These are phyloP conservation scores for Glaciozyma martinii DNA, from an alignment of 768 basidiomycete species.

Conservation along the genomic window DNA sequence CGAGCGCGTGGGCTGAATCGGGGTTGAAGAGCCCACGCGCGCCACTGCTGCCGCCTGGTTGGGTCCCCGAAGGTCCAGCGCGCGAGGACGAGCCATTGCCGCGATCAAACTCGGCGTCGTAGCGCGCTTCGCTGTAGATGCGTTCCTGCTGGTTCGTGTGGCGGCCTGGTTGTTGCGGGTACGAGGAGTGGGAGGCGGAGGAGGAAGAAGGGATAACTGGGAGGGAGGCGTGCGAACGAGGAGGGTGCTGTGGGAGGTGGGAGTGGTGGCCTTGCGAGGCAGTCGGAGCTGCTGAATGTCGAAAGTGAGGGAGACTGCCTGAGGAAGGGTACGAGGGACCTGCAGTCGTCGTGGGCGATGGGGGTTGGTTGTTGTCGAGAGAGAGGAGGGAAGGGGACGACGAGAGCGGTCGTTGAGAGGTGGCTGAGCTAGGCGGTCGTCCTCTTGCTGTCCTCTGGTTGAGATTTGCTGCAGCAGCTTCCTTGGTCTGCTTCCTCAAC, in stretches of 20 bases:
- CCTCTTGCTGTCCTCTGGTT: neutral
- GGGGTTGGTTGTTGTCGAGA: neutral
- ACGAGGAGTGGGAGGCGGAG: neutral
- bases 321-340: neutral
- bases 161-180: neutral
- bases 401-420: neutral
- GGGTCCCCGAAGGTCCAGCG: neutral
- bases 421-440: neutral
- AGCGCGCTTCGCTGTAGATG: conserved; percentile 1
- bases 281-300: neutral
- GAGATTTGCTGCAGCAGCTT: no score
- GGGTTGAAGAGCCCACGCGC: conserved; percentile 11
- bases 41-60: neutral
- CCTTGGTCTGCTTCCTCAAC: no score
- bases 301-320: neutral
- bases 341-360: neutral
- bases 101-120: conserved; percentile 31
- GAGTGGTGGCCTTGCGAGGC: neutral
- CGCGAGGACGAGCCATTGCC: neutral
- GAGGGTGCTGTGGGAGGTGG: neutral
- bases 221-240: neutral
- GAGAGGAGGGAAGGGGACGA: neutral
- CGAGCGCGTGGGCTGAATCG: neutral
- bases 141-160: conserved; percentile 2
- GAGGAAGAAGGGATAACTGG: neutral